These are phyloP conservation scores for Isoetes engelmannii DNA, from an alignment of 83 land plant species.

Conservation along the genomic window DNA sequence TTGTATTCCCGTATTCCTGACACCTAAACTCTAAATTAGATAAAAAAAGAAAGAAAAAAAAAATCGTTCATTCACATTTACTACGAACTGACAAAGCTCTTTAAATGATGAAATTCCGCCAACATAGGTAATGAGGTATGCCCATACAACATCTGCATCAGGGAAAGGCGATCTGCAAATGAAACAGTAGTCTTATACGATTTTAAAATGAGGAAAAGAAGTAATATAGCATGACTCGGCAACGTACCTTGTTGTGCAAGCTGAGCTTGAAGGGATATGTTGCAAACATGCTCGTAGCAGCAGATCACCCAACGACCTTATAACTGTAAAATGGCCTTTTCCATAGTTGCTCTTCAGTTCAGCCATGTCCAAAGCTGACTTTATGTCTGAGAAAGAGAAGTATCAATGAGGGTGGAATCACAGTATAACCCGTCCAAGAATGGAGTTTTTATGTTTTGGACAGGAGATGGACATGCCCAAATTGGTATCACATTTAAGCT, in stretches of 20 bases:
- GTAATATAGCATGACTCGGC: not conserved
- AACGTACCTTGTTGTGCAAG: conserved; percentile 15
- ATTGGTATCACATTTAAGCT: too few species aligned
- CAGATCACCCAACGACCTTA: too few species aligned
- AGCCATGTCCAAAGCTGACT: too few species aligned
- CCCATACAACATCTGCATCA: conserved; percentile 41
- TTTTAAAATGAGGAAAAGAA: not conserved
- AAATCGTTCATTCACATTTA: not conserved
- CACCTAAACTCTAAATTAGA: too few species aligned
- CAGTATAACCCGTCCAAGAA: too few species aligned
- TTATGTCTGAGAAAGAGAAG: too few species aligned
- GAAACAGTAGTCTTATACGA: not conserved
- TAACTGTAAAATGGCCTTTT: too few species aligned
- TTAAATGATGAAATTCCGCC: conserved; percentile 82
- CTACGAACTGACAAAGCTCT: not conserved
- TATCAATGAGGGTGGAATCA: too few species aligned
- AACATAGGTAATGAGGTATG: conserved; percentile 70
- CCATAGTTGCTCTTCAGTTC: too few species aligned
- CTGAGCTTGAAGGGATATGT: conserved; percentile 24
- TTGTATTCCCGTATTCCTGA: conserved; percentile 1
- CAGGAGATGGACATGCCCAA: too few species aligned
- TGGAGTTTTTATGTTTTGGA: too few species aligned
- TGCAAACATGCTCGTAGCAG: conserved; percentile 10
- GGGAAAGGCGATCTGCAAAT: conserved; percentile 13
- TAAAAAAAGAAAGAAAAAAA: not conserved